phyloP scores from a whole-genome alignment of 2,329 filamentous ascomycete species.

The Fusarium sp. region DNA sequence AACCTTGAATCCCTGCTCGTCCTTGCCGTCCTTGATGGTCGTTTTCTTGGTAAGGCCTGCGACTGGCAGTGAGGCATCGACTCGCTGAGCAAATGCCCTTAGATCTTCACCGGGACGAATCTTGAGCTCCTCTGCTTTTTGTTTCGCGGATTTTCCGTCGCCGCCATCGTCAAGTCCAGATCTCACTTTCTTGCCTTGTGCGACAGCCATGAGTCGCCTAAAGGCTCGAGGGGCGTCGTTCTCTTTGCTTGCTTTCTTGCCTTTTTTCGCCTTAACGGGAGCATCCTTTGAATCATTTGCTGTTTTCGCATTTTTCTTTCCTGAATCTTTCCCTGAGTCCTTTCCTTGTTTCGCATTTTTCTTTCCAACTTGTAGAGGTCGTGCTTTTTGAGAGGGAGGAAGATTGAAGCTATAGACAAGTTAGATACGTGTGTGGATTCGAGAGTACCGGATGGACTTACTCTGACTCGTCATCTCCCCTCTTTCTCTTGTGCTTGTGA shows the following conservation, averaged over 20 bases:
- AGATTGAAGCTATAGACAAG: conserved; percentile 58
- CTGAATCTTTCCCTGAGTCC: conserved; percentile 38
- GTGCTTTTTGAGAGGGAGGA: conserved; percentile 60
- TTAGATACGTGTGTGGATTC: conserved; percentile 24
- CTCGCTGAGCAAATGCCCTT: conserved; percentile 82
- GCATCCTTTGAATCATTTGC: conserved; percentile 22
- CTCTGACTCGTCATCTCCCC: conserved; percentile 58
- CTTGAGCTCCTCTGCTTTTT: conserved; percentile 59
- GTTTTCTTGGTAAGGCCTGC: conserved; percentile 74
- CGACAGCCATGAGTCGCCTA: conserved; percentile 82
- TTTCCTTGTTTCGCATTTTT: conserved; percentile 45
- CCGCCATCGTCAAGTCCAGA: conserved; percentile 79
- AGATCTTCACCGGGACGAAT: conserved; percentile 88
- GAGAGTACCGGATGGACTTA: conserved; percentile 11
- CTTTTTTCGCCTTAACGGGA: conserved; percentile 53
- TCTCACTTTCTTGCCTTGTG: conserved; percentile 67
- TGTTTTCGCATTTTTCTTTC: conserved; percentile 48
- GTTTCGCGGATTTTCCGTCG: conserved; percentile 39
- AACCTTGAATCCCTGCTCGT: conserved; percentile 73
- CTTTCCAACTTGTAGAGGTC: conserved; percentile 60
- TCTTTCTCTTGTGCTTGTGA: conserved; percentile 83
- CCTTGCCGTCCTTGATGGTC: conserved; percentile 66
- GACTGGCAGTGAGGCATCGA: conserved; percentile 86
- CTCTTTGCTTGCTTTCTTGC: conserved; percentile 58
- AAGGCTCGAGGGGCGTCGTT: conserved; percentile 93